Conservation (phyloP, 208 protist species). For the Acanthamoeba rhysodes region DNA sequence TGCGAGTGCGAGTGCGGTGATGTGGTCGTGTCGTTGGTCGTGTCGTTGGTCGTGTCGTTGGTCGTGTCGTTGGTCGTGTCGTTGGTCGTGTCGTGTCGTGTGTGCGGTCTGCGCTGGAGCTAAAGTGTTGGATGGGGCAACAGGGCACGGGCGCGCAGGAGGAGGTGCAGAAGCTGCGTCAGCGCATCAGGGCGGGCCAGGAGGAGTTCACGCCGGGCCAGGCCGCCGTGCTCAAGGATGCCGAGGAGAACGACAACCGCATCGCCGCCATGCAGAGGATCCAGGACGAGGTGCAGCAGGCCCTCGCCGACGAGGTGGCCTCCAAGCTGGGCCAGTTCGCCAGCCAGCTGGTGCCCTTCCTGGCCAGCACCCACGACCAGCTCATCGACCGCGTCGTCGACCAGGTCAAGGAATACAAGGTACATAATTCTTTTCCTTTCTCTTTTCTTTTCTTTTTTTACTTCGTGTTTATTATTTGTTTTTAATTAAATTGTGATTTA, state of each 20-base stretch:
- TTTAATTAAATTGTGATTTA: too few relatives aligned
- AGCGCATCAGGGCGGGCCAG: constrained; percentile 43
- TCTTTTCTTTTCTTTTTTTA: not conserved
- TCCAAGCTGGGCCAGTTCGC: constrained; percentile 60
- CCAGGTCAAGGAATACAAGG: constrained; percentile 12
- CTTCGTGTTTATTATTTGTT: not conserved
- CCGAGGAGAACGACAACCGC: constrained; percentile 70
- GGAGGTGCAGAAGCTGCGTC: constrained; percentile 70
- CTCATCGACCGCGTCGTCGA: constrained; percentile 45
- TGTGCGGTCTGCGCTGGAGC: too few relatives aligned
- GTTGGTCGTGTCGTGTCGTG: too few relatives aligned
- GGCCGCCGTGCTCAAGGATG: constrained; percentile 51
- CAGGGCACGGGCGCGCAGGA: constrained; percentile 46
- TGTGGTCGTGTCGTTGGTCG: too few relatives aligned
- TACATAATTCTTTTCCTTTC: not conserved
- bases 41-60: too few relatives aligned
- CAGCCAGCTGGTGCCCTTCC: constrained; percentile 68
- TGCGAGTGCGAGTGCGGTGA: too few relatives aligned
- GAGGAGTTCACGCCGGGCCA: constrained; percentile 14
- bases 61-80: not conserved
- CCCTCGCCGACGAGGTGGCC: constrained; percentile 45
- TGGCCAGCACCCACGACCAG: constrained; percentile 66
- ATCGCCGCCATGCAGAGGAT: constrained; percentile 47
- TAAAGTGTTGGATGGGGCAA: not conserved
- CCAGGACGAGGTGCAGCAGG: constrained; percentile 51